These are phyloP conservation scores for Solanum arcanum DNA, from an alignment of 257 asterid genomes.

Conservation along the genomic window DNA sequence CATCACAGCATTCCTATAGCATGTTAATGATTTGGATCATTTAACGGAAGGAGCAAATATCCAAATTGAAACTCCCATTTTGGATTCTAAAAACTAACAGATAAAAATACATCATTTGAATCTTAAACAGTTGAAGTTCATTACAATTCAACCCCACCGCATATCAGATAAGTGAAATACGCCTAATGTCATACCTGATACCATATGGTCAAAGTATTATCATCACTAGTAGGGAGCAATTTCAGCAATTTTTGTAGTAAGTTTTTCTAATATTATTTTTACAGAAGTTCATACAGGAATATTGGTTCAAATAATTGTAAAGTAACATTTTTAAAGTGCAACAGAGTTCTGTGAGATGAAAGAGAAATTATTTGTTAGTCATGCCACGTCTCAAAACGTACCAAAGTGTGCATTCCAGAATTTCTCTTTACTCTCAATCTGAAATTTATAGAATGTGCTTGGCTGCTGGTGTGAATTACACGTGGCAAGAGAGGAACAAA, in stretches of 20 bases:
- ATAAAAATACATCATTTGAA: neutral
- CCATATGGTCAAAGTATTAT: neutral
- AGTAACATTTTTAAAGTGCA: neutral
- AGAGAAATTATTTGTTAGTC: neutral
- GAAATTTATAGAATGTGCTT: neutral
- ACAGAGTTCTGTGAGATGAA: neutral
- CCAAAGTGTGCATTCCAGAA: neutral
- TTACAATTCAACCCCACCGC: neutral
- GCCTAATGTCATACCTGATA: neutral
- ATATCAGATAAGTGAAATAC: neutral
- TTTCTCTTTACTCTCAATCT: neutral
- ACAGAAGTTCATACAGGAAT: neutral
- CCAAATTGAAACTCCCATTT: neutral
- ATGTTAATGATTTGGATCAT: neutral
- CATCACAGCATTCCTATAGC: neutral
- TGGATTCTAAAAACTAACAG: neutral
- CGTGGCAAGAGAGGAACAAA: neutral
- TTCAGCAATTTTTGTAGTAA: neutral
- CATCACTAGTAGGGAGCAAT: neutral
- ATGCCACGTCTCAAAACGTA: neutral
- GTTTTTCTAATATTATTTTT: neutral
- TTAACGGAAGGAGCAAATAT: neutral
- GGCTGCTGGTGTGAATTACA: neutral
- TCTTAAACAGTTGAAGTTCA: neutral
- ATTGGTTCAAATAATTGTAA: neutral